Conservation (phyloP, 73 alveolate genomes). For the Paramecium caudatum region DNA sequence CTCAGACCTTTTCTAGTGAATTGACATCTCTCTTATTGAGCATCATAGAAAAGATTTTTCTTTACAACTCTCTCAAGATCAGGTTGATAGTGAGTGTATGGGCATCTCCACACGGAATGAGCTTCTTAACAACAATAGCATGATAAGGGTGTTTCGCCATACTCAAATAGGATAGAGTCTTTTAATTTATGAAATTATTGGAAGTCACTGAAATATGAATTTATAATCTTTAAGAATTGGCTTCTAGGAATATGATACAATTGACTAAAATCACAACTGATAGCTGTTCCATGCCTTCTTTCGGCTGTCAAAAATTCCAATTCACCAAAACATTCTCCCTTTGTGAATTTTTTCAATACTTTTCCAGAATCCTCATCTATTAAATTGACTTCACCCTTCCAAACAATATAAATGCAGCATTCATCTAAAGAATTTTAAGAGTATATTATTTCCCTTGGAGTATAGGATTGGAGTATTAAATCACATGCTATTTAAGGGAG, state of each 20-base stretch:
- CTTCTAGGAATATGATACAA: neutral
- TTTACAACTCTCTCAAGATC: slow-evolving; percentile 29
- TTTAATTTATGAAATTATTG: neutral
- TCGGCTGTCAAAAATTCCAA: slow-evolving; percentile 16
- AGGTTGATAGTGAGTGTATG: slow-evolving; percentile 11
- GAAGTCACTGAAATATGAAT: neutral
- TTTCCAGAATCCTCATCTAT: slow-evolving; percentile 39
- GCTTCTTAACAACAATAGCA: slow-evolving; percentile 29
- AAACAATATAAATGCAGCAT: slow-evolving; percentile 1
- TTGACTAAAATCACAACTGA: slow-evolving; percentile 24
- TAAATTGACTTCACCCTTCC: slow-evolving; percentile 39
- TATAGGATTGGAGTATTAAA: neutral
- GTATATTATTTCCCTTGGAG: slow-evolving; percentile 25
- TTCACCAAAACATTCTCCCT: slow-evolving; percentile 57
- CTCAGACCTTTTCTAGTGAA: neutral
- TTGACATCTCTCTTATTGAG: neutral
- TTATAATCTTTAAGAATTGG: neutral
- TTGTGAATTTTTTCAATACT: neutral
- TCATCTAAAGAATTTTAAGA: neutral
- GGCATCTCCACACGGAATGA: slow-evolving; percentile 44
- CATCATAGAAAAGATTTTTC: neutral
- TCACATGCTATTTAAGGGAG: slow-evolving; percentile 28
- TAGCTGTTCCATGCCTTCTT: slow-evolving; percentile 4
- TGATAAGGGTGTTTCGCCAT: neutral
- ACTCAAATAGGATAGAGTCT: neutral